Base-by-base conservation (phyloP, 129 eudicot species). In the Artemisia argyi region DNA sequence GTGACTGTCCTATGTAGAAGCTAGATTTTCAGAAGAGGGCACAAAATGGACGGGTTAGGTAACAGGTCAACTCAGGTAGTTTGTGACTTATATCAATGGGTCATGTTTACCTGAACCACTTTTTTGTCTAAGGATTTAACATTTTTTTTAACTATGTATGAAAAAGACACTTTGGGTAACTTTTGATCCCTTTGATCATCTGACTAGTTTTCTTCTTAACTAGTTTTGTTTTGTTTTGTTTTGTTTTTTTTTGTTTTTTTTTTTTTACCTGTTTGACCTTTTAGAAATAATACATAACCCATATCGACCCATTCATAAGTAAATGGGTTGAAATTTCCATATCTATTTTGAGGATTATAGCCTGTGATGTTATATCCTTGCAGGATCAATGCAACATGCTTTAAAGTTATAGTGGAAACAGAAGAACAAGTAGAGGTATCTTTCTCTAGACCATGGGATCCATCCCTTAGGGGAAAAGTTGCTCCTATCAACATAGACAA, bases 401-500 rank as follows among this genome's bases (percentile, higher is more conserved):
- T 74, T 74, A 74, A 80, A 68, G 80, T 74, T 44, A 60, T 80
- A 68, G 68, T 74, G 73, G 76, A 80, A 74, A 80, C 72, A n/a
- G 83, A 80, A 28, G 80, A 80, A 69, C 80, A 80, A 74, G 80
- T 79, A 28, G 76, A 79, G 69, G 67, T 79, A 19, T 79, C 83
- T 4, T 79, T 79, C 54, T 67, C 79, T 73, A 79, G 83, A 74
- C 76, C 79, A 52, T 79, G 79, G 79, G 61, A 69, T 68, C 75
- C 83, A 53, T 80, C 76, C 65, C 76, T 80, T 44, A 20, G 14
- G 14, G 76, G 75, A 30, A 74, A 80, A 73, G 42, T 80, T 74
- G 83, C 83, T 74, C 83, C 83, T 22, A 74, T 80, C 24, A 80
- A 80, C 69, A 80, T 80, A 68, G 83, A 80, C 64, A 68, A 68